phyloP scores from a whole-genome alignment of 768 basidiomycete species.

The Tulasnella sp. region DNA sequence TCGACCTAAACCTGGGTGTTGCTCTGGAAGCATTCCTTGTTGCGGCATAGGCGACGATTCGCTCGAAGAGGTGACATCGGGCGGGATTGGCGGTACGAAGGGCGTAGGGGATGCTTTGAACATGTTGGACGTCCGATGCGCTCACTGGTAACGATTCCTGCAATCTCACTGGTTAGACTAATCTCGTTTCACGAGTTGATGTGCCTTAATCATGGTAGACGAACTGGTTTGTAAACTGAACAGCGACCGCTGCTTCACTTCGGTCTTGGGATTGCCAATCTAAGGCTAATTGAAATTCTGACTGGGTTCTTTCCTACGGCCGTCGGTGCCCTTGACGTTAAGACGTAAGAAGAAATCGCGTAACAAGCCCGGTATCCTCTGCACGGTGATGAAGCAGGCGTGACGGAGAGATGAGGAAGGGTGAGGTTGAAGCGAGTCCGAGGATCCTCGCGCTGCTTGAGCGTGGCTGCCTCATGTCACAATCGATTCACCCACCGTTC shows the following conservation, averaged over 20 bases:
- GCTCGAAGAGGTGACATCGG: constrained; percentile 9
- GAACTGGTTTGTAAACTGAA: neutral
- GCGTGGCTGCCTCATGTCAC: neutral
- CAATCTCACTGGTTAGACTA: no score
- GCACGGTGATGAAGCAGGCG: neutral
- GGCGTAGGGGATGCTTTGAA: constrained; percentile 11
- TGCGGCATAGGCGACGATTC: constrained; percentile 7
- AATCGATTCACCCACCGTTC: neutral
- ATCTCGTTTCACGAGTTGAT: neutral
- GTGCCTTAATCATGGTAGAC: neutral
- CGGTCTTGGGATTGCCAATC: neutral
- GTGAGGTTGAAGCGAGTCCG: neutral
- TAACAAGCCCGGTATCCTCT: neutral
- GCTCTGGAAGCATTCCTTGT: constrained; percentile 1
- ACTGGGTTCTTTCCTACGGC: neutral
- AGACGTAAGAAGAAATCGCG: neutral
- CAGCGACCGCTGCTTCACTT: neutral
- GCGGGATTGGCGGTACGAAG: constrained; percentile 10
- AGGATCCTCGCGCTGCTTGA: neutral
- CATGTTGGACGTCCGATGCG: neutral
- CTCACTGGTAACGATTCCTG: neutral
- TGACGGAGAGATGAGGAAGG: neutral
- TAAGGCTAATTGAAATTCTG: neutral
- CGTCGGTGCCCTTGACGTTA: neutral
- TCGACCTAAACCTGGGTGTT: neutral